These are phyloP conservation scores for Lentinula novae-zelandiae DNA, from an alignment of 1,284 basidiomycete genomes.

Conservation along the genomic window DNA sequence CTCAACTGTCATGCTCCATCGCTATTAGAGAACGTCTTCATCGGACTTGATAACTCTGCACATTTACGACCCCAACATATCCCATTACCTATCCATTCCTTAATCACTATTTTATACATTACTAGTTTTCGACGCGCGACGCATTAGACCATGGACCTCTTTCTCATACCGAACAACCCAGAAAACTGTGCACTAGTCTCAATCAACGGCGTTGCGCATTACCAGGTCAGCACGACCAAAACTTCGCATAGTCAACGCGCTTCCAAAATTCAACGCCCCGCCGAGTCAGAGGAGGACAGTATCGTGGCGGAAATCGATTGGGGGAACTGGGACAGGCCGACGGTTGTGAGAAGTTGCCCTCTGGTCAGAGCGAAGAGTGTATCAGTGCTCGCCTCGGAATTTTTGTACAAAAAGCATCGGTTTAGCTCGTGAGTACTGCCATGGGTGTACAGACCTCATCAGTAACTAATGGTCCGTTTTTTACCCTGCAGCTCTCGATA, in stretches of 20 bases:
- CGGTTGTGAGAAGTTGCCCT: conserved; percentile 39
- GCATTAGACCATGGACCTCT: conserved; percentile 38
- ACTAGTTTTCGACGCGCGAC: background rate
- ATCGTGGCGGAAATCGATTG: conserved; percentile 48
- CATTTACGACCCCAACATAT: background rate
- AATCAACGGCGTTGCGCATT: conserved; percentile 44
- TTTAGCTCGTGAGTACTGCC: conserved; percentile 41
- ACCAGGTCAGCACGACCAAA: conserved; percentile 38
- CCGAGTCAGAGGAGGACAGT: conserved; percentile 31
- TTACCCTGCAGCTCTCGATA: conserved; percentile 38
- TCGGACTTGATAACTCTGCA: background rate
- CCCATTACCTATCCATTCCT: background rate
- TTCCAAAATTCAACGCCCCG: conserved; percentile 36
- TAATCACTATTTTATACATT: background rate
- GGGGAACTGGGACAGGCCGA: conserved; percentile 36
- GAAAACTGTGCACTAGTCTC: conserved; percentile 45
- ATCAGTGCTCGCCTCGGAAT: conserved; percentile 32
- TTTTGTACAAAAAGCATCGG: conserved; percentile 38
- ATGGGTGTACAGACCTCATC: too few relatives aligned
- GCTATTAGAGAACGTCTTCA: background rate
- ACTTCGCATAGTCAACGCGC: conserved; percentile 27
- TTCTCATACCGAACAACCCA: conserved; percentile 46
- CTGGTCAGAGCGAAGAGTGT: conserved; percentile 19
- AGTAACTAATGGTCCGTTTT: background rate
- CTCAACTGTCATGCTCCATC: background rate